A percentile compares a stretch with the other conserved stretches of the same genome.
These are phyloP conservation scores for Xylaria acuta DNA, from an alignment of 495 filamentous ascomycete genomes.

Conservation along the genomic window DNA sequence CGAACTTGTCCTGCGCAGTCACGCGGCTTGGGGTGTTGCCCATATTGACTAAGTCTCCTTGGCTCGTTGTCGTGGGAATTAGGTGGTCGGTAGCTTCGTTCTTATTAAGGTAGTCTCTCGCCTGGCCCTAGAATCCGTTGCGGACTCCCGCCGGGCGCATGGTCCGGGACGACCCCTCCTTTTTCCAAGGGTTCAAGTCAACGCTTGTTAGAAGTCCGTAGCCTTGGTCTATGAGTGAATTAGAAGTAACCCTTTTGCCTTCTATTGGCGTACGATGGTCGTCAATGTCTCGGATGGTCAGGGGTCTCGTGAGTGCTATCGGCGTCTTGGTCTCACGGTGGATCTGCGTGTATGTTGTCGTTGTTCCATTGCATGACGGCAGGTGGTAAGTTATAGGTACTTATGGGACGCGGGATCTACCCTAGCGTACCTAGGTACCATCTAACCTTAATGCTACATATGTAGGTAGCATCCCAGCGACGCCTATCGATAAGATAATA, in stretches of 20 bases:
- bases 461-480: too few species aligned
- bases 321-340: background rate
- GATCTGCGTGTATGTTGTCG: background rate
- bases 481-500: slow-evolving; percentile 9
- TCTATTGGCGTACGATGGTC: background rate
- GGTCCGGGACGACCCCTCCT: slow-evolving; percentile 26
- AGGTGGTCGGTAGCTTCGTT: background rate
- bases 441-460: background rate
- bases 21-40: slow-evolving; percentile 52
- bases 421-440: background rate
- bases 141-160: slow-evolving; percentile 39
- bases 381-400: too few species aligned
- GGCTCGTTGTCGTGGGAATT: background rate
- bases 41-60: slow-evolving; percentile 39
- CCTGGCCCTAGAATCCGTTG: slow-evolving; percentile 37
- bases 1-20: slow-evolving; percentile 55
- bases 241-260: background rate
- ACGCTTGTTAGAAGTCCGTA: background rate
- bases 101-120: slow-evolving; percentile 18
- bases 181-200: background rate
- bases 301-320: slow-evolving; percentile 15
- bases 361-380: slow-evolving; percentile 19
- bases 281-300: background rate
- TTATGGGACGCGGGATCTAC: background rate
- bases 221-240: background rate